Conservation (phyloP, 352 stramenopile species). For the Globisporangium spinosum region DNA sequence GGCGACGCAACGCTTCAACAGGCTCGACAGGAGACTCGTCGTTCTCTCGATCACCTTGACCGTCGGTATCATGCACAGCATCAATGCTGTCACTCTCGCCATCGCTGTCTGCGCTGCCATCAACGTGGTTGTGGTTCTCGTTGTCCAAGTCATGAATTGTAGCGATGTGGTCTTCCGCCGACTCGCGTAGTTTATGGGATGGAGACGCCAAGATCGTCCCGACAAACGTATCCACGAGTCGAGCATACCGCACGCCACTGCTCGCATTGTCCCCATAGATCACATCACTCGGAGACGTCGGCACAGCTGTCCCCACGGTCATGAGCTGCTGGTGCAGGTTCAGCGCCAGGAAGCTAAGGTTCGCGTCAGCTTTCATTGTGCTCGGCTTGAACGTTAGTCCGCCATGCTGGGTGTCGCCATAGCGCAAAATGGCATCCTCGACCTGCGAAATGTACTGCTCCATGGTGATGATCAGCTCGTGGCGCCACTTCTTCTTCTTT, state of each 20-base stretch:
- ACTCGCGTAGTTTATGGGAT: slow-evolving; percentile 10
- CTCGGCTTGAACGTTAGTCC: slow-evolving; percentile 84
- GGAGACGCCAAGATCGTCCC: slow-evolving; percentile 40
- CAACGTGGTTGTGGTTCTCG: slow-evolving; percentile 19
- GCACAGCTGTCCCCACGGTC: slow-evolving; percentile 66
- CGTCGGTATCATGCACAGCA: slow-evolving; percentile 17
- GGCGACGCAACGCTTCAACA: slow-evolving; percentile 52
- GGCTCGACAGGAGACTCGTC: slow-evolving; percentile 38
- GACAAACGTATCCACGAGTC: slow-evolving; percentile 59
- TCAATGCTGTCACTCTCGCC: slow-evolving; percentile 25
- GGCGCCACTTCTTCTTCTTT: slow-evolving; percentile 79
- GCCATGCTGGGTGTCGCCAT: slow-evolving; percentile 59
- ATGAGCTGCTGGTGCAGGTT: slow-evolving; percentile 85
- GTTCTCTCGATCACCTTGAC: slow-evolving; percentile 20
- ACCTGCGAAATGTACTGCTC: slow-evolving; percentile 82
- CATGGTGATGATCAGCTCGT: slow-evolving; percentile 69
- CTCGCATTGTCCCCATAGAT: slow-evolving; percentile 36
- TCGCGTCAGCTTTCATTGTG: slow-evolving; percentile 83
- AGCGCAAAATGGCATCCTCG: slow-evolving; percentile 71
- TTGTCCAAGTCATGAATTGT: slow-evolving; percentile 19
- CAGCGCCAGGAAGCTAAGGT: slow-evolving; percentile 72
- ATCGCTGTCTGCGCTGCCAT: slow-evolving; percentile 18
- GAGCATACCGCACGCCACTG: slow-evolving; percentile 36
- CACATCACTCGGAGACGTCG: slow-evolving; percentile 53
- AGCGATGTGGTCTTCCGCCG: slow-evolving; percentile 10